Base-by-base conservation (phyloP, 345 rosid species). In the Leavenworthia alabamica region DNA sequence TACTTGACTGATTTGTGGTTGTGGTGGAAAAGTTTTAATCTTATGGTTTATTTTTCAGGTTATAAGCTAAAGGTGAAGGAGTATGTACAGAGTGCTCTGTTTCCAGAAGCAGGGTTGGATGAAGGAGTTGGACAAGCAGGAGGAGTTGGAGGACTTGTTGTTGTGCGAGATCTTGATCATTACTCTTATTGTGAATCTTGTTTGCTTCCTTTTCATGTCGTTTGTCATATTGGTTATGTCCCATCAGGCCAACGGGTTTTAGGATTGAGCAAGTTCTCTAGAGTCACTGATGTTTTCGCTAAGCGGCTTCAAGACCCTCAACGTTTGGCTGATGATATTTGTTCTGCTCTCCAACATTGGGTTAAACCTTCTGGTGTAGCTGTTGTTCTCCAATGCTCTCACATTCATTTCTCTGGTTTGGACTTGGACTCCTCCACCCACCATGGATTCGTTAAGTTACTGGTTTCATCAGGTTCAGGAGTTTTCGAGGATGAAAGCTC, bases 101-200 rank as follows among this genome's bases (percentile, higher is more conserved):
- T 94, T 77, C 96, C 94, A 27, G 97, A 94, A 79, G 85, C 81
- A 67, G 92, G 97, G 44, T 58, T 89, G 46, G 84, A 80, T 71
- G 70, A 79, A 59, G 80, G 75, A 28, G 66, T 77, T 28, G 99
- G 97, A 26, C 86, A 77, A 68, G 97, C 90, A 1, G 95, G 97
- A 36, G 97, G 97, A 65, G 90, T 73, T 2, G 96, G 95, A 37
- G 97, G 97, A 56, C 85, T 84, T 33, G 99, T 94, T 62, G 72
- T 86, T 49, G 97, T 94, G 53, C 78, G 90, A 66, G 99, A 86
- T 68, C 82, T 90, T n/a, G 88, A 94, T 48, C 82, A 82, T 14
- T 94, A 84, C 83, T 90, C 97, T 17, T 90, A 82, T 54, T 94
- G 96, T 4, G 96, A 90, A 62, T 81, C 89, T 20, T 94, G 99